Evolutionary conservation across 2,329 filamentous ascomycete genomes (phyloP).

Genomic region (Acephala macrosclerotiorum): DNA sequence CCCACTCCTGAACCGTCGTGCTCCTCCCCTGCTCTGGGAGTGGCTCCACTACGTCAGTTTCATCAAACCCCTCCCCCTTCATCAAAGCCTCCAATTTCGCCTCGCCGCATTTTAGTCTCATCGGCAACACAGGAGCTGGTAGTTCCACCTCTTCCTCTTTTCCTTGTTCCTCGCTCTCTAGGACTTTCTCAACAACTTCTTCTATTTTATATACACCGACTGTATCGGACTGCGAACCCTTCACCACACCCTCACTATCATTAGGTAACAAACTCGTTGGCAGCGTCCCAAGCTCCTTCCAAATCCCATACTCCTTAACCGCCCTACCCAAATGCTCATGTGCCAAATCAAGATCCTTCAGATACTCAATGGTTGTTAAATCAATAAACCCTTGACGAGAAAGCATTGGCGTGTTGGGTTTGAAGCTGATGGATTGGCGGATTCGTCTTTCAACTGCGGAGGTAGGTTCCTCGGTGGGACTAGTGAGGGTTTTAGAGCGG

Average conservation of each 20-base stretch:
- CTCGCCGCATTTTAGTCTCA: conserved; percentile 16
- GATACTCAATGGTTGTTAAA: conserved; percentile 32
- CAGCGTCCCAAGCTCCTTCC: conserved; percentile 34
- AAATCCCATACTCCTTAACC: conserved; percentile 31
- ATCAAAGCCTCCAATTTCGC: conserved; percentile 18
- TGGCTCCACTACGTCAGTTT: neutral
- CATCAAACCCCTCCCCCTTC: conserved; percentile 14
- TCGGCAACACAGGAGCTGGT: conserved; percentile 11
- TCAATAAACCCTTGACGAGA: conserved; percentile 70
- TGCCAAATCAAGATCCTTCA: conserved; percentile 31
- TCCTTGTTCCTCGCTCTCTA: neutral
- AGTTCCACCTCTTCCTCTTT: neutral
- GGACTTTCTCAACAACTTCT: neutral
- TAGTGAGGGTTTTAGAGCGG: conserved; percentile 10
- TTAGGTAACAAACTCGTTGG: conserved; percentile 34
- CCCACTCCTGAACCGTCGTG: neutral
- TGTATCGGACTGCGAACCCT: neutral
- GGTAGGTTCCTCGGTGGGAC: conserved; percentile 10
- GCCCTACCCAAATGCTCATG: conserved; percentile 27
- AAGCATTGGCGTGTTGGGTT: conserved; percentile 51
- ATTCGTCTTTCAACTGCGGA: conserved; percentile 26
- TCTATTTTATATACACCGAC: neutral
- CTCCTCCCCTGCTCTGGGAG: neutral
- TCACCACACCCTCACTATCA: neutral
- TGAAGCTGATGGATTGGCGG: conserved; percentile 30